Percentiles rank a stretch among this genome's conserved stretches.
These are phyloP conservation scores for Penicillium dipodomyicola DNA, from an alignment of 495 filamentous ascomycete genomes.

Conservation along the genomic window DNA sequence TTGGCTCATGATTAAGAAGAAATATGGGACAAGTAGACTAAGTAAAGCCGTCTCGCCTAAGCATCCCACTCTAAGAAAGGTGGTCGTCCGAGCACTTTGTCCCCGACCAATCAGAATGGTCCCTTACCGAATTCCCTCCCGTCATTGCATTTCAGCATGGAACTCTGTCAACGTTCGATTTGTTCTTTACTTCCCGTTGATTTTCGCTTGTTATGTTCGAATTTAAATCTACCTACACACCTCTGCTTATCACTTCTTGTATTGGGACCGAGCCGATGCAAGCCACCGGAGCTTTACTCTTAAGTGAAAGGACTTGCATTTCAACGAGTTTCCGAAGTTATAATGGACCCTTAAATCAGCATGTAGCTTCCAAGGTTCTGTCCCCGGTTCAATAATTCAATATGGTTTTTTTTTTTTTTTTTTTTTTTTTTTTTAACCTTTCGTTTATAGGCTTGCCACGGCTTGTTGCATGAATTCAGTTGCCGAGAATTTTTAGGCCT, in stretches of 20 bases:
- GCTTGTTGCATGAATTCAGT: conserved; percentile 13
- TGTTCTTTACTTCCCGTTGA: conserved; percentile 5
- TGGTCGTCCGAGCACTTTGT: conserved; percentile 25
- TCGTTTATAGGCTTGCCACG: background rate
- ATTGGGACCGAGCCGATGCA: background rate
- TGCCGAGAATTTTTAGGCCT: background rate
- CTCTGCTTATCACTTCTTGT: no score
- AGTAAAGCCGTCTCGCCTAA: conserved; percentile 36
- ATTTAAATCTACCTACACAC: no score
- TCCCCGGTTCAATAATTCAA: no score
- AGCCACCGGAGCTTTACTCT: background rate
- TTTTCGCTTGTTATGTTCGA: background rate
- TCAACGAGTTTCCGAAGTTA: no score
- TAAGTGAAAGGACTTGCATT: background rate
- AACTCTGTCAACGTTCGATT: background rate
- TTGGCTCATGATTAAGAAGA: background rate
- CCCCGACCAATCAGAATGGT: conserved; percentile 35
- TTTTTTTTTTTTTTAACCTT: no score
- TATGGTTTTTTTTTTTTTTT: no score
- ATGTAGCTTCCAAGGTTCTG: background rate
- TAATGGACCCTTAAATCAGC: background rate
- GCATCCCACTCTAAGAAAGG: conserved; percentile 45
- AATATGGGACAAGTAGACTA: conserved; percentile 13
- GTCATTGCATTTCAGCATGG: conserved; percentile 5
- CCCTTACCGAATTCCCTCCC: conserved; percentile 37